Evolutionary conservation across 495 filamentous ascomycete species (phyloP), one percentile per base, ranked within the genome.

Genomic region (Trichodelitschia bisporula): DNA sequence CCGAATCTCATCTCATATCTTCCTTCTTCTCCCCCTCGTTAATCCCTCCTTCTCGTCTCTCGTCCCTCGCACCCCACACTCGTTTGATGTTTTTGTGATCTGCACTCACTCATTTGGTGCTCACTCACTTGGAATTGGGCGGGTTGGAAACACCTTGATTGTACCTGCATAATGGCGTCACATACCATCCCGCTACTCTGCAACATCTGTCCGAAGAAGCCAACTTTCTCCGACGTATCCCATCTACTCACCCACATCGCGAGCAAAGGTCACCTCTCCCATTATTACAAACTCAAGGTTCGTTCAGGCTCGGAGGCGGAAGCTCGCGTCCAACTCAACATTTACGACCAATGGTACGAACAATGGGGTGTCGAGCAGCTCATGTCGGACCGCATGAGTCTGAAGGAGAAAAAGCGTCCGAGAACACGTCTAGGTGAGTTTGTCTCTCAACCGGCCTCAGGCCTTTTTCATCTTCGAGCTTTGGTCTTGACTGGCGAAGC

Each of bases 171-270:
- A 32, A 43, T 46, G 43, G 29, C 40, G 14, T 19, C 41, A 31
- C 29, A n/a, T 3, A 28, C 15, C 31, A 61, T 79, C 38, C 62
- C 69, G 26, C 63, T 91, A 17, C 51, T 61, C 38, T 92, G 82
- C 62, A 72, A 55, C 34, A 66, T 84, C 39, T 92, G 82, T 48
- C 68, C 70, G 4, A 74, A 72, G 39, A 64, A 60, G 32, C 75
- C 77, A 8, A 54, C 45, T 23, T 93, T 90, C 51, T 86, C 79
- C 30, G 82, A 93, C 44, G 51, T 77, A 19, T 89, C 80, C 11
- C 82, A 91, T 42, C 57, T 91, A 15, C 59, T 93, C 34, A 93
- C 82, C 19, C 82, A 93, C 41, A 60, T 89, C 12, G 60, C 68
- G 15, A 90, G 79, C 30, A 91, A 91, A 43, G 69, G 68, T 19